A percentile compares a stretch with the other conserved stretches of the same genome.
These are phyloP conservation scores for Phytophthora tubulina DNA, from an alignment of 352 stramenopile genomes.

Conservation along the genomic window DNA sequence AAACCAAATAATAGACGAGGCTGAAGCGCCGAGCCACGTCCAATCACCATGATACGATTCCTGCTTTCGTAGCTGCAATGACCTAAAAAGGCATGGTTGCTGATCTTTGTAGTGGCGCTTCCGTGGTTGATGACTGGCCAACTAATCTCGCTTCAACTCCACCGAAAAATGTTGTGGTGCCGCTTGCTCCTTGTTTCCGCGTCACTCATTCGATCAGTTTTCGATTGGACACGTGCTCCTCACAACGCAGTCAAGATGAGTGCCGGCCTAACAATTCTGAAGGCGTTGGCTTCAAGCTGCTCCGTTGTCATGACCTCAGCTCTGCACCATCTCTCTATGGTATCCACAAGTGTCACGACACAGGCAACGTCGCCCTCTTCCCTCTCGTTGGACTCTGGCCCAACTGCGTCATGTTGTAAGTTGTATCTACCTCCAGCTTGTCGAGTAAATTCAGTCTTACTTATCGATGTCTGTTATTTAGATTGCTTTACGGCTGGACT, in stretches of 20 bases:
- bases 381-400: slow-evolving; percentile 47
- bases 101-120: neutral
- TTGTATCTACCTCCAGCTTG: neutral
- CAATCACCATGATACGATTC: slow-evolving; percentile 29
- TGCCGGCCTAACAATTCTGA: slow-evolving; percentile 31
- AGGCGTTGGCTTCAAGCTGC: slow-evolving; percentile 43
- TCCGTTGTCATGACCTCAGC: slow-evolving; percentile 48
- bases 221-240: slow-evolving; percentile 7
- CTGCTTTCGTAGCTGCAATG: neutral
- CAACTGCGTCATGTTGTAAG: slow-evolving; percentile 47
- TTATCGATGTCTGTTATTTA: slow-evolving; percentile 7
- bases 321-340: slow-evolving; percentile 39
- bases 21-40: slow-evolving; percentile 16
- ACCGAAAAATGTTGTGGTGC: neutral
- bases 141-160: neutral
- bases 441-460: neutral
- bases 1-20: slow-evolving; percentile 30
- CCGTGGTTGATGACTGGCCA: neutral
- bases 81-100: slow-evolving; percentile 9
- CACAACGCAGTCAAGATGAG: slow-evolving; percentile 26
- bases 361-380: slow-evolving; percentile 36
- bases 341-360: slow-evolving; percentile 44
- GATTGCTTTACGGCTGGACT: slow-evolving; percentile 43
- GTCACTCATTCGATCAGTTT: slow-evolving; percentile 11
- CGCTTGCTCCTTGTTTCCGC: too few relatives aligned